phyloP scores from a whole-genome alignment of 2,329 filamentous ascomycete species.

The Phyllosticta citriasiana region DNA sequence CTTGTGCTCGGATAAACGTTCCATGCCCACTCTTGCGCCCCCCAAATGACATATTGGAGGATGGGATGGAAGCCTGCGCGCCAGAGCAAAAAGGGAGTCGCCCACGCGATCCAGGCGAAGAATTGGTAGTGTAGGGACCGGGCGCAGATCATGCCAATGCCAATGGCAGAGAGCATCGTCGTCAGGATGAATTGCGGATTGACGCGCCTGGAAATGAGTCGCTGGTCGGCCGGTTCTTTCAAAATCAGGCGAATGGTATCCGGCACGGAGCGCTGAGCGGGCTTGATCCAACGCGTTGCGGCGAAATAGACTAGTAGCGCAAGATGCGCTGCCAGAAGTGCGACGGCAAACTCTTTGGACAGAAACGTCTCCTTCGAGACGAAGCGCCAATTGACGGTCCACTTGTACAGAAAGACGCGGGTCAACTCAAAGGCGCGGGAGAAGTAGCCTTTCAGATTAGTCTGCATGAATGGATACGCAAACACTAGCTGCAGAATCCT shows the following conservation, averaged over 20 bases:
- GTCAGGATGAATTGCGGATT: constrained; percentile 67
- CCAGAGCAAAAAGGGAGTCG: constrained; percentile 81
- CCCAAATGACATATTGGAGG: constrained; percentile 60
- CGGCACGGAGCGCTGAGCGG: constrained; percentile 49
- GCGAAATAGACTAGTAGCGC: constrained; percentile 58
- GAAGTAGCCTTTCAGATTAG: constrained; percentile 62
- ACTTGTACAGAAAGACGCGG: constrained; percentile 86
- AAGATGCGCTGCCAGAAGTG: constrained; percentile 56
- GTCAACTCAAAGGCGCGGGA: constrained; percentile 82
- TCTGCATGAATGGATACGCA: constrained; percentile 57
- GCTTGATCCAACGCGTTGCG: constrained; percentile 60
- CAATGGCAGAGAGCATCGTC: constrained; percentile 63
- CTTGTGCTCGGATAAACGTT: constrained; percentile 81
- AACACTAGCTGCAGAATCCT: constrained; percentile 36
- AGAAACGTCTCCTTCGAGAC: constrained; percentile 76
- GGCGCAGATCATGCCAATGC: constrained; percentile 75
- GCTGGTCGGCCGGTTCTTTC: constrained; percentile 39
- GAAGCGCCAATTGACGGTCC: constrained; percentile 99
- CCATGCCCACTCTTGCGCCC: constrained; percentile 83
- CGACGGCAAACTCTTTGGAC: constrained; percentile 56
- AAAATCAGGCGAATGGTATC: constrained; percentile 44
- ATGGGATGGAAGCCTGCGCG: constrained; percentile 58
- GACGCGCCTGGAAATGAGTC: constrained; percentile 46
- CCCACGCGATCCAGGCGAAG: constrained; percentile 85
- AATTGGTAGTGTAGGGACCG: constrained; percentile 92